Conservation (phyloP, 2,329 filamentous ascomycete species). For the Colletotrichum tabaci region DNA sequence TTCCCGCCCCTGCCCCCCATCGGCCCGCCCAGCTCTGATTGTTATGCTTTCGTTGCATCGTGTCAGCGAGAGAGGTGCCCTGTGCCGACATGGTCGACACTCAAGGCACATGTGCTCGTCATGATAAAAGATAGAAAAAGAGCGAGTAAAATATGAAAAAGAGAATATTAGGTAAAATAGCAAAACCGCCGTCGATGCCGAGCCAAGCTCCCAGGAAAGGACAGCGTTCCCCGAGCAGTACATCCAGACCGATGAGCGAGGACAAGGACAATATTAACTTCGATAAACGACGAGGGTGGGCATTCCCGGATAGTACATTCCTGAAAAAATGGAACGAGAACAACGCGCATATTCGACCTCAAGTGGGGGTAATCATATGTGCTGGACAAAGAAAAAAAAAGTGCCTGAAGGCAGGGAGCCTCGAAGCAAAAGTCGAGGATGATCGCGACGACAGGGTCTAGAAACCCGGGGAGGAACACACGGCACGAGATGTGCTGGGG, state of each 20-base stretch:
- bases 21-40: slow-evolving; percentile 13
- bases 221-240: neutral
- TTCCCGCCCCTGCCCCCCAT: neutral
- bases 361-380: slow-evolving; percentile 29
- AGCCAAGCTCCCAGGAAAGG: slow-evolving; percentile 1
- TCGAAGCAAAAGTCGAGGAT: slow-evolving; percentile 6
- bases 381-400: slow-evolving; percentile 37
- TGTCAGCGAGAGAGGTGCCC: slow-evolving; percentile 16
- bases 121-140: neutral
- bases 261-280: slow-evolving; percentile 16
- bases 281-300: neutral
- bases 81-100: slow-evolving; percentile 8
- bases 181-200: slow-evolving; percentile 9
- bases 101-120: neutral
- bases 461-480: neutral
- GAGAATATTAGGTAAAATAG: slow-evolving; percentile 30
- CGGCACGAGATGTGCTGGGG: neutral
- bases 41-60: slow-evolving; percentile 42
- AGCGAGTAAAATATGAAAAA: slow-evolving; percentile 15
- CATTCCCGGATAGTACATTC: slow-evolving; percentile 21
- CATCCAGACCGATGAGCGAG: neutral
- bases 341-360: slow-evolving; percentile 23
- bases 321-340: neutral
- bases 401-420: slow-evolving; percentile 12
- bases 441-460: slow-evolving; percentile 2